Conservation (phyloP, 78 protist genomes). For the Dictyostelium brefeldianum region DNA sequence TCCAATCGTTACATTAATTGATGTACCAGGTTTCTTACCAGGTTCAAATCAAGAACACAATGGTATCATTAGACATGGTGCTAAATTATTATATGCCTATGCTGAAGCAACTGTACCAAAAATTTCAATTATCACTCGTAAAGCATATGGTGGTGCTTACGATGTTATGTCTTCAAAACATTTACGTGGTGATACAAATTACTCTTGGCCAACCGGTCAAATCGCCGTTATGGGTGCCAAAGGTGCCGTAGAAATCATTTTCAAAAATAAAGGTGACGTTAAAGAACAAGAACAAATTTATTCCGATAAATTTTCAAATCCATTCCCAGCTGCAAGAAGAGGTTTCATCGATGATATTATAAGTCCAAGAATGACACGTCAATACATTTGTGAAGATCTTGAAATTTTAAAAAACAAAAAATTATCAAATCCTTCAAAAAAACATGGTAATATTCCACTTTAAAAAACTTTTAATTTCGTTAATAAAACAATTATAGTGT, state of each 20-base stretch:
- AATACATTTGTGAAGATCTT: conserved; percentile 93
- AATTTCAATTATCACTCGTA: conserved; percentile 98
- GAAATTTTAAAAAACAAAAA: conserved; percentile 90
- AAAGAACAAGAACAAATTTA: conserved; percentile 88
- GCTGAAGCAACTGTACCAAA: conserved; percentile 99
- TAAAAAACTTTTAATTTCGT: conserved; percentile 13
- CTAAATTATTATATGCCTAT: conserved; percentile 98
- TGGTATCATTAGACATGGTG: conserved; percentile 99
- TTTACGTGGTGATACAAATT: conserved; percentile 97
- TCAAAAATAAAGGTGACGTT: conserved; percentile 88
- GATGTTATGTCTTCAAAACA: conserved; percentile 98
- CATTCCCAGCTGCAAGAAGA: conserved; percentile 96
- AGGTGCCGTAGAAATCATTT: conserved; percentile 98
- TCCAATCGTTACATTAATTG: conserved; percentile 98
- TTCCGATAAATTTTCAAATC: conserved; percentile 94
- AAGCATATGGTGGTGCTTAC: conserved; percentile 99
- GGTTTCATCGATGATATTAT: conserved; percentile 99
- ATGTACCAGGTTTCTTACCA: conserved; percentile 99
- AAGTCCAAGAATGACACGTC: conserved; percentile 86
- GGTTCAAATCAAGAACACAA: conserved; percentile 91
- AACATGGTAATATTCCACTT: conserved; percentile 96
- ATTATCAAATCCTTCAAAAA: conserved; percentile 89
- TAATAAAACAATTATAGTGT: neutral
- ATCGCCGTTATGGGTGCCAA: conserved; percentile 99
- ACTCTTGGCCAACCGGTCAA: conserved; percentile 99